Percentiles rank a stretch among this genome's conserved stretches.
These are phyloP conservation scores for Leccinum subtestaceum DNA, from an alignment of 768 basidiomycete genomes.

Conservation along the genomic window DNA sequence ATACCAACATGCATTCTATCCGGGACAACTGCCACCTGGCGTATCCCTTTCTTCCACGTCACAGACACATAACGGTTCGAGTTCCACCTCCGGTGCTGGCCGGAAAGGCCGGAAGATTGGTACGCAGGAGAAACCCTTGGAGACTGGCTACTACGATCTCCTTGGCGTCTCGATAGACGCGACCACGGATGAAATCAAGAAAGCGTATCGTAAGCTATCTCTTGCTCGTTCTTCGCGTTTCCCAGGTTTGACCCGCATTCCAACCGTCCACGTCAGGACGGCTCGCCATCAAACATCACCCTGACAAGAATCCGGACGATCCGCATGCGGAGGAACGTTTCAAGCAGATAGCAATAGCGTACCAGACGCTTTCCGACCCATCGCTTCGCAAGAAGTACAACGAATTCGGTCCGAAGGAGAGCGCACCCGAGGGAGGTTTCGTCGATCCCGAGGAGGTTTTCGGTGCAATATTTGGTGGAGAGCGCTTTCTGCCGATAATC, in stretches of 20 bases:
- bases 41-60: conserved; percentile 11
- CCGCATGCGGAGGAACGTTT: conserved; percentile 84
- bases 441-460: conserved; percentile 85
- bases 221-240: neutral
- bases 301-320: conserved; percentile 90
- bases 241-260: neutral
- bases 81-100: conserved; percentile 12
- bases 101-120: conserved; percentile 77
- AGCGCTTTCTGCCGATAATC: conserved; percentile 82
- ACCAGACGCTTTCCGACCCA: conserved; percentile 81
- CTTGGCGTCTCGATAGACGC: conserved; percentile 75
- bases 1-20: conserved; percentile 65
- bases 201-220: conserved; percentile 69
- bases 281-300: conserved; percentile 87
- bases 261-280: conserved; percentile 45
- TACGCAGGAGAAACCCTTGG: conserved; percentile 82
- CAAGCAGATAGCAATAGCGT: conserved; percentile 88
- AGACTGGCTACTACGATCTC: conserved; percentile 89
- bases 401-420: conserved; percentile 85
- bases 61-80: conserved; percentile 21
- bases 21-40: conserved; percentile 49
- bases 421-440: conserved; percentile 77
- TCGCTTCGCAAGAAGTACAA: conserved; percentile 81
- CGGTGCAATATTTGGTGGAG: conserved; percentile 86
- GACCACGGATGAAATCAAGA: conserved; percentile 83